Base-by-base conservation (phyloP, 345 rosid species). In the Populus deltoides region DNA sequence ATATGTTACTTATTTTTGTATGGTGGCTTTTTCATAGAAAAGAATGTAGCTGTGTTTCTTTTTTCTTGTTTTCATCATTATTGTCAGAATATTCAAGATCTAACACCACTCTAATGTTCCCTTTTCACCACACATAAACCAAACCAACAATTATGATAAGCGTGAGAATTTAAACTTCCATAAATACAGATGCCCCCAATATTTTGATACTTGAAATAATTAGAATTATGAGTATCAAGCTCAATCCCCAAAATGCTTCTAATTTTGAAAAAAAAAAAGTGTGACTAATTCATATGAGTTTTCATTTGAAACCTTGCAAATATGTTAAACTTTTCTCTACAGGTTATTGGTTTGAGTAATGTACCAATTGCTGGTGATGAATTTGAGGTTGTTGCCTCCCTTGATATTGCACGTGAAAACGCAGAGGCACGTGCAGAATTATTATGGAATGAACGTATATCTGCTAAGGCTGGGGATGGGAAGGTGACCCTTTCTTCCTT, bases 391-490 rank as follows among this genome's bases (percentile, higher is more conserved):
- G 90, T 89, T 81, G 85, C 80, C 49, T 90, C 94, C 74, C 93
- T 96, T 75, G 97, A 96, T 85, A 76, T 87, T 78, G 99, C 99
- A 29, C 97, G 98, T 75, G 93, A 89, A 85, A 90, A 75, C 86
- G 98, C 99, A 62, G 97, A 93, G 81, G 81, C 87, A 49, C 78
- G 94, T 81, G 97, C 92, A 1, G 86, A 82, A 81, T 73, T 89
- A 77, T 82, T 96, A 84, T 85, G 97, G 66, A 77, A 91, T 79
- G 94, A 93, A 73, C 94, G 93, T 59, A 90, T 93, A 85, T 89
- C 93, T 49, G 94, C 90, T 74, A 93, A 92, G 88, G 98, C 99
- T 73, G 98, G 97, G 82, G 98, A 93, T 84, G 99, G 97, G 65
- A 96, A 88, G 89, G 86, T 93, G 71, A 96, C 98, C 17, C 98